A percentile compares a stretch with the other conserved stretches of the same genome.
These are phyloP conservation scores for Colletotrichum tofieldiae DNA, from an alignment of 2,329 filamentous ascomycete species.

Conservation along the genomic window DNA sequence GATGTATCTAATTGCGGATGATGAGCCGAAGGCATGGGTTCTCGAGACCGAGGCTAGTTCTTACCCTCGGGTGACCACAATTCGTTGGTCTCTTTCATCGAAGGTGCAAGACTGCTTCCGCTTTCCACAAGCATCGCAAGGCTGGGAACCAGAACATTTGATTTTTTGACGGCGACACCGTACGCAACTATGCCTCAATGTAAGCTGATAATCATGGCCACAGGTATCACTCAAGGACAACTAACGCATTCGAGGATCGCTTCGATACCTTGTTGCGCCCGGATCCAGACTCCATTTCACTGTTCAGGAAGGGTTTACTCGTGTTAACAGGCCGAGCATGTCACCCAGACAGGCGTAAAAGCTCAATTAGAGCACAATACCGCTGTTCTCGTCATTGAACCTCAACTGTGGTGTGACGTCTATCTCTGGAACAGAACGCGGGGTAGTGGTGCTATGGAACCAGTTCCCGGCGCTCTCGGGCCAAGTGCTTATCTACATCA, in stretches of 20 bases:
- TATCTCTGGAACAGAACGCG: background rate
- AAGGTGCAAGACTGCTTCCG: conserved; percentile 59
- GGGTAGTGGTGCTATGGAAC: conserved; percentile 3
- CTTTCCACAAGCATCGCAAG: conserved; percentile 61
- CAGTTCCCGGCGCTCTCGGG: background rate
- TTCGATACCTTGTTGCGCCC: conserved; percentile 40
- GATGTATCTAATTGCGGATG: conserved; percentile 43
- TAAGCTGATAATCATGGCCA: background rate
- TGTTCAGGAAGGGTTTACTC: background rate
- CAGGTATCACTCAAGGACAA: background rate
- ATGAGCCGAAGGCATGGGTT: conserved; percentile 13
- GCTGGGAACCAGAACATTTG: conserved; percentile 61
- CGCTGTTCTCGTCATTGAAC: background rate
- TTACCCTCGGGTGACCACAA: conserved; percentile 64
- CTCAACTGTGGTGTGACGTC: conserved; percentile 2
- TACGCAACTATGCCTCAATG: conserved; percentile 52
- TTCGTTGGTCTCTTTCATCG: conserved; percentile 63
- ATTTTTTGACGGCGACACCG: conserved; percentile 63
- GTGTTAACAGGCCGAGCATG: background rate
- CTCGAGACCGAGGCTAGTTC: conserved; percentile 4
- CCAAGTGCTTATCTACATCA: conserved; percentile 10
- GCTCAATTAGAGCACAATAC: background rate
- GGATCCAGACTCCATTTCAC: conserved; percentile 36
- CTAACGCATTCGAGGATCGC: conserved; percentile 45
- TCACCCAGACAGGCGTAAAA: background rate